Evolutionary conservation across 2,329 filamentous ascomycete species (phyloP), one percentile per base, ranked within the genome.

Genomic region (Dactylellina leptospora): DNA sequence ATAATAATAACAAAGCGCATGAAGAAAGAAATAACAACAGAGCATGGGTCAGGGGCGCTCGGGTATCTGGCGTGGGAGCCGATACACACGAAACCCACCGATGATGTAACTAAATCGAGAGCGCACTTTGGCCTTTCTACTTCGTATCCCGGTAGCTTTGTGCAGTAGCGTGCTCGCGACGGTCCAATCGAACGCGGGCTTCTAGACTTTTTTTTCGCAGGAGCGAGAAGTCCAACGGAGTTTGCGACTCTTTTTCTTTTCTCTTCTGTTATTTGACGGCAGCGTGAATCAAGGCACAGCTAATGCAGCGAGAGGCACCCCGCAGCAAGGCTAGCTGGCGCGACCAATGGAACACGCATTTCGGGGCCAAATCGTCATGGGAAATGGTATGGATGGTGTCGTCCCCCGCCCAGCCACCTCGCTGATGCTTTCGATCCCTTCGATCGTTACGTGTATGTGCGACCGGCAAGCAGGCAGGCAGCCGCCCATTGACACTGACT

Each of bases 11-110:
- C 22, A 11, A 48, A 10, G 8, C n/a, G 23, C 20, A 48, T 28
- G 10, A 48, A 28, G 10, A 48, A 25, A 42, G 38, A 33, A 13
- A n/a, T n/a, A n/a, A n/a, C n/a, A n/a, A n/a, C n/a, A n/a, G n/a
- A 36, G 40, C 62, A 50, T 23, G 62, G 62, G 44, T 68, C 62
- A 68, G 54, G 62, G 62, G 62, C 60, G 13, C 38, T 68, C 62
- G 62, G 62, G 47, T 68, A 68, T 68, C 62, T 58, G 33, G 45
- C 53, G 25, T 11, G 30, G 22, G 44, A 42, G 30, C 30, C 58
- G 33, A 45, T n/a, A 61, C 30, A 61, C 22, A 6, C 16, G n/a
- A 22, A 33, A 16, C 48, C 3, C 3, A 53, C 3, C 47, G 54
- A 68, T 60, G 62, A 68, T 59, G 54, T 68, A 59, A 68, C 53